Conservation (phyloP, 495 filamentous ascomycete species). For the Aspergillus steynii region DNA sequence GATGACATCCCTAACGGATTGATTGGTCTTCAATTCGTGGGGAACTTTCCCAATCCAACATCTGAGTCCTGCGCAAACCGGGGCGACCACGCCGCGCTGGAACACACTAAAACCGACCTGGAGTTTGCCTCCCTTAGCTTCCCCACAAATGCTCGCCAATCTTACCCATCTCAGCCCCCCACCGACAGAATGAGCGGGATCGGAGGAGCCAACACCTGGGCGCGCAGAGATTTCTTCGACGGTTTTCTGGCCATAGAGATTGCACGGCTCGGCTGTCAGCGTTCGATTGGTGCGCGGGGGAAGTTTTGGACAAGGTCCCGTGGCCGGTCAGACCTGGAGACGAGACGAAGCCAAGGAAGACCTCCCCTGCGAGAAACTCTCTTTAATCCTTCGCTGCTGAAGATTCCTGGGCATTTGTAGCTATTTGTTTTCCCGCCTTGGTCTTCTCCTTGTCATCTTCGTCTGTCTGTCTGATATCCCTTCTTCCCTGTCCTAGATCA, state of each 20-base stretch:
- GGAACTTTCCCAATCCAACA: background rate
- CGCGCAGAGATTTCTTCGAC: conserved; percentile 10
- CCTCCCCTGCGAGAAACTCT: background rate
- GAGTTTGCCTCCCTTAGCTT: conserved; percentile 6
- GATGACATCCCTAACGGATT: background rate
- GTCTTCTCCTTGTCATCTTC: conserved; percentile 5
- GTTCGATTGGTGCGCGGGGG: background rate
- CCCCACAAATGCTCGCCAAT: conserved; percentile 9
- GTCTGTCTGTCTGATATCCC: background rate
- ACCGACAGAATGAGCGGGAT: conserved; percentile 1
- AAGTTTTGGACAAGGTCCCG: conserved; percentile 2
- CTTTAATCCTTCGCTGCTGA: background rate
- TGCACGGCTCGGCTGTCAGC: background rate
- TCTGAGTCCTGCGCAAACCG: background rate
- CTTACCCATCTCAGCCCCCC: conserved; percentile 3
- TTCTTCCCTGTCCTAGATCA: conserved; percentile 1
- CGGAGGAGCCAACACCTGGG: conserved; percentile 3
- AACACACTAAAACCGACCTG: background rate
- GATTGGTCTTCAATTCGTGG: background rate
- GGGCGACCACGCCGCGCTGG: background rate
- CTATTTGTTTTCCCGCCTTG: background rate
- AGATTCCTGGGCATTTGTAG: background rate
- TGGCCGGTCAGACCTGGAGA: background rate
- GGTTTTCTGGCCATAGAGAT: background rate
- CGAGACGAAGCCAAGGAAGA: background rate